A percentile compares a stretch with the other conserved stretches of the same genome.
These are phyloP conservation scores for Ensete glaucum DNA, from an alignment of 176 grass and related monocot genomes.

Conservation along the genomic window DNA sequence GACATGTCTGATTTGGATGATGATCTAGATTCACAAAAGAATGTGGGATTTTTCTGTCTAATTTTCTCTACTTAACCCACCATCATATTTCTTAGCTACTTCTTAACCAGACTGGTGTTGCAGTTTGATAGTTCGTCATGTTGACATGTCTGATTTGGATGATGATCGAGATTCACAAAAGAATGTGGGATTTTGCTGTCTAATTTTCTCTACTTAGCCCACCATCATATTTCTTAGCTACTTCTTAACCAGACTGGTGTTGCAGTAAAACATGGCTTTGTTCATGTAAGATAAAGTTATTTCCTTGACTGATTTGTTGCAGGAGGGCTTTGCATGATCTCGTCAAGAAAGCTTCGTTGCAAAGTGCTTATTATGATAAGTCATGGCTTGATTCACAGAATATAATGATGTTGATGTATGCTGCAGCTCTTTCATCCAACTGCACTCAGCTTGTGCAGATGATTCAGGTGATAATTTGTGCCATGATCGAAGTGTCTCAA, in stretches of 20 bases:
- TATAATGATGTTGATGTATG: slow-evolving; percentile 55
- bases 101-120: slow-evolving; percentile 6
- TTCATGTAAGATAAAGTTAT: not conserved
- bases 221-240: not conserved
- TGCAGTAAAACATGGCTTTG: slow-evolving; percentile 4
- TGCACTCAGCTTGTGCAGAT: slow-evolving; percentile 49
- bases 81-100: not conserved
- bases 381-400: slow-evolving; percentile 41
- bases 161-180: too few relatives aligned
- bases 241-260: slow-evolving; percentile 5
- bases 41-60: not conserved
- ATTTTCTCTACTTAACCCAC: not conserved
- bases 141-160: too few relatives aligned
- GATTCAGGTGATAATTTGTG: slow-evolving; percentile 45
- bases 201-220: not conserved
- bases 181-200: not conserved
- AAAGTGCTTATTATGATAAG: slow-evolving; percentile 40
- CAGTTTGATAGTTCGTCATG: too few relatives aligned
- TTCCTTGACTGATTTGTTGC: slow-evolving; percentile 2
- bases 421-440: slow-evolving; percentile 48
- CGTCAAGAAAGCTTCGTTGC: slow-evolving; percentile 40
- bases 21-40: too few relatives aligned
- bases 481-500: not conserved
- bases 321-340: slow-evolving; percentile 59
- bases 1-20: too few relatives aligned